phyloP scores from a whole-genome alignment of 192 early-diverging fungal species.

The Podila clonocystis region DNA sequence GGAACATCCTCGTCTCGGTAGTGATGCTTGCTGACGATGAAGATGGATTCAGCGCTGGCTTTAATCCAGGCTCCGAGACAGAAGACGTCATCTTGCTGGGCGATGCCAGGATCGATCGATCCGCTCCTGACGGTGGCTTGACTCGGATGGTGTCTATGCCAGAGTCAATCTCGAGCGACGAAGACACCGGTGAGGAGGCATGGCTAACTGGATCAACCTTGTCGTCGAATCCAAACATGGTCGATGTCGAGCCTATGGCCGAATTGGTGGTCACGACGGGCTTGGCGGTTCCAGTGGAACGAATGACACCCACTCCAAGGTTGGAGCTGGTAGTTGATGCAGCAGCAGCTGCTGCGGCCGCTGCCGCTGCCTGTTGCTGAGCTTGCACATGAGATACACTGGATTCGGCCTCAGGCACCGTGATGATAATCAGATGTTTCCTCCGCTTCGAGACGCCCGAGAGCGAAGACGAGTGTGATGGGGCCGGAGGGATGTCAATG shows the following conservation, averaged over 20 bases:
- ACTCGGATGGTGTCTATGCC: background rate
- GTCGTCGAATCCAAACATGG: conserved; percentile 16
- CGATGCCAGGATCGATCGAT: background rate
- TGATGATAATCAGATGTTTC: conserved; percentile 42
- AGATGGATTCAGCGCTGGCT: background rate
- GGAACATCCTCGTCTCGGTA: conserved; percentile 41
- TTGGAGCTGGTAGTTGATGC: background rate
- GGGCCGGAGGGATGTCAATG: conserved; percentile 45
- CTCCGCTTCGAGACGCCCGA: conserved; percentile 35
- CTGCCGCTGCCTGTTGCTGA: conserved; percentile 11
- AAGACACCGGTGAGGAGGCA: background rate
- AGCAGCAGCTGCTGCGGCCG: background rate
- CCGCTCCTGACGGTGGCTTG: background rate
- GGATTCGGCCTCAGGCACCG: conserved; percentile 39
- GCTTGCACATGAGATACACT: conserved; percentile 19
- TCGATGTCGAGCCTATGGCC: conserved; percentile 21
- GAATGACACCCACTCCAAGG: background rate
- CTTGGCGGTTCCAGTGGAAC: conserved; percentile 19
- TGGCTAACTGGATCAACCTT: background rate
- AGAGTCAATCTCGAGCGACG: conserved; percentile 11
- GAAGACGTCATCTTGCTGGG: background rate
- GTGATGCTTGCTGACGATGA: background rate
- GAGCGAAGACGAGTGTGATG: conserved; percentile 50
- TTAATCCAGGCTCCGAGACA: background rate
- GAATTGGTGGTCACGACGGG: conserved; percentile 29